Evolutionary conservation across 2,329 filamentous ascomycete species (phyloP).

Genomic region (Arthroderma sp.): DNA sequence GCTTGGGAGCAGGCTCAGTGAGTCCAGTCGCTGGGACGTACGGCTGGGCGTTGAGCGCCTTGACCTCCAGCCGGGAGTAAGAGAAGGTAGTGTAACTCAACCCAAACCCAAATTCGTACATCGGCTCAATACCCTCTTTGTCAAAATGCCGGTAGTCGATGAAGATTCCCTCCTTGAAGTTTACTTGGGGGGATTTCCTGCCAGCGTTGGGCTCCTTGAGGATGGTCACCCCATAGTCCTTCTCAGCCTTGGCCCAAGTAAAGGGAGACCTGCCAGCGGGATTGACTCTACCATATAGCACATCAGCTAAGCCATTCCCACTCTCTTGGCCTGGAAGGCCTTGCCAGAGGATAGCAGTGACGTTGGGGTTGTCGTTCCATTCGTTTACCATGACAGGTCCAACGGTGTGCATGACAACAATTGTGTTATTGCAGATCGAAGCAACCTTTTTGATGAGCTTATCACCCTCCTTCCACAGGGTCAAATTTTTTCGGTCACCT

Average conservation of each 20-base stretch:
- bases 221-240: conserved; percentile 44
- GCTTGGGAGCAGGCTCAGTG: conserved; percentile 40
- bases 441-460: conserved; percentile 69
- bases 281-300: conserved; percentile 56
- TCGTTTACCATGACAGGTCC: conserved; percentile 66
- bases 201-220: conserved; percentile 48
- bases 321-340: conserved; percentile 63
- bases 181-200: conserved; percentile 41
- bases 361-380: conserved; percentile 46
- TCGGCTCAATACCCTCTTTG: conserved; percentile 37
- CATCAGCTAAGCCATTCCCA: conserved; percentile 60
- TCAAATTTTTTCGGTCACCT: conserved; percentile 86
- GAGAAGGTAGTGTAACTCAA: conserved; percentile 47
- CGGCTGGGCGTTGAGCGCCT: conserved; percentile 28
- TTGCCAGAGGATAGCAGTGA: conserved; percentile 64
- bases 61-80: conserved; percentile 43
- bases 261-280: conserved; percentile 51
- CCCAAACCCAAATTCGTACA: conserved; percentile 49
- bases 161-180: conserved; percentile 50
- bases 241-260: conserved; percentile 42
- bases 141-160: conserved; percentile 43
- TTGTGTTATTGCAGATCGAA: conserved; percentile 67
- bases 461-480: conserved; percentile 74
- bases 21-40: conserved; percentile 42
- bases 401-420: conserved; percentile 78